Base-by-base conservation (phyloP, 192 early-diverging fungal genomes). In the Rhizoclosmatium sp. region DNA sequence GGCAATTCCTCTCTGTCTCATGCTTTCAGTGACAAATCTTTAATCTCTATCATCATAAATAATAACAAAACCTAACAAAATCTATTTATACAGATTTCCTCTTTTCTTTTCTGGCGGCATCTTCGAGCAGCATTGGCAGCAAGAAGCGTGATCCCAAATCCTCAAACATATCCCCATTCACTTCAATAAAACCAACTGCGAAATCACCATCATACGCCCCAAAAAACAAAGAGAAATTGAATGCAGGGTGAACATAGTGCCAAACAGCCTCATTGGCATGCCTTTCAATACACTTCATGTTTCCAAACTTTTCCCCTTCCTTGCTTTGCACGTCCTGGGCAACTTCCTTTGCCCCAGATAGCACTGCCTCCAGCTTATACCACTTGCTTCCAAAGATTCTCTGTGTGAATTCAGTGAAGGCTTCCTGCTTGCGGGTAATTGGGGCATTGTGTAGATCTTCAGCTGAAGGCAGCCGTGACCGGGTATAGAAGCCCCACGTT, bases 101-200 rank as follows among this genome's bases (percentile, higher is more conserved):
- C 31, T 31, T 31, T 31, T 31, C 31, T 12, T 54, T 54, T 16
- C 51, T 54, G 5, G 51, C 51, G 51, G 61, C 61, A 16, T 21
- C 21, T 58, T 51, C 56, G 48, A 71, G 39, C 9, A 71, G 39
- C 47, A 71, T 21, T 21, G 70, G 70, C 9, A 71, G 54, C 21
- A 71, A 39, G 23, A 71, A n/a, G n/a, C 70, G 70, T 21, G 70
- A 71, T 51, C 70, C 70, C 7, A 2, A 5, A 58, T 71, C 70
- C 54, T 71, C 70, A 51, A 39, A 39, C 56, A n/a, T 7, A 71
- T 71, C 70, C 5, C 51, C 70, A 19, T 71, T 71, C 70, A 71
- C 14, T 51, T 71, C 70, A 9, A 71, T 44, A 59, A 71, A 71
- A n/a, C 70, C 70, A n/a, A 71, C 9, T 14, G 14, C 47, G 23